A percentile compares a stretch with the other conserved stretches of the same genome.
phyloP scores from a whole-genome alignment of 495 filamentous ascomycete species.

The Aspergillus carlsbadensis region DNA sequence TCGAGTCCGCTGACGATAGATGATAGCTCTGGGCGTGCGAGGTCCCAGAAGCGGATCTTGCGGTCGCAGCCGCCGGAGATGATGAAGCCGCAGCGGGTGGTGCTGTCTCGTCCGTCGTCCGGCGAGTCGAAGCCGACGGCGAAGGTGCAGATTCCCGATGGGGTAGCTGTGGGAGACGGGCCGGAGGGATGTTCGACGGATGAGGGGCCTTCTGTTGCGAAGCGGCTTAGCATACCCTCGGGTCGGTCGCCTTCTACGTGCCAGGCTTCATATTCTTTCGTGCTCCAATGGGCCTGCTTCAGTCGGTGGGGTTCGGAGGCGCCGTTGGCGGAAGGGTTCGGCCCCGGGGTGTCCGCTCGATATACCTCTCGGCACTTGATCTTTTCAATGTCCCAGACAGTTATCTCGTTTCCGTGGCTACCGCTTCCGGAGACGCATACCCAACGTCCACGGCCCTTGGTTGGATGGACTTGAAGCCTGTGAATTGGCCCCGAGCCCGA shows the following conservation, averaged over 20 bases:
- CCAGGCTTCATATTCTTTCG: constrained; percentile 79
- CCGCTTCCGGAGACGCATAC: constrained; percentile 87
- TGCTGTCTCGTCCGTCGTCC: constrained; percentile 42
- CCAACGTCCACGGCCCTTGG: constrained; percentile 72
- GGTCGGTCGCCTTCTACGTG: constrained; percentile 86
- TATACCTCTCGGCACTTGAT: constrained; percentile 87
- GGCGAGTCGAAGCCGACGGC: constrained; percentile 50
- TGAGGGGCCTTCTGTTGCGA: constrained; percentile 59
- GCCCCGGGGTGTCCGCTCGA: constrained; percentile 48
- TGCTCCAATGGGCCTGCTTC: constrained; percentile 37
- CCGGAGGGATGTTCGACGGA: constrained; percentile 50
- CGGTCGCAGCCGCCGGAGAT: constrained; percentile 86
- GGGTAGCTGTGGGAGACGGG: constrained; percentile 13
- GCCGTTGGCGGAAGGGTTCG: constrained; percentile 18
- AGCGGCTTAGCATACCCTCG: constrained; percentile 85
- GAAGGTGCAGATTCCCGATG: constrained; percentile 49
- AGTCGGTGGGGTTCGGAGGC: background rate
- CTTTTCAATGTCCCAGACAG: constrained; percentile 94
- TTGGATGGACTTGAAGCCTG: constrained; percentile 72
- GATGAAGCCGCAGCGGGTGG: constrained; percentile 60
- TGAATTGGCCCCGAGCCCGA: constrained; percentile 80
- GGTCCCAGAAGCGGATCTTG: constrained; percentile 92
- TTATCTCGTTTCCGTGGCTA: constrained; percentile 81
- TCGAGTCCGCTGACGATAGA: constrained; percentile 77
- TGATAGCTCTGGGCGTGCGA: constrained; percentile 68